Evolutionary conservation across 1,284 basidiomycete genomes (phyloP), one percentile per base, ranked within the genome.

Genomic region (Cryptococcus sp.): DNA sequence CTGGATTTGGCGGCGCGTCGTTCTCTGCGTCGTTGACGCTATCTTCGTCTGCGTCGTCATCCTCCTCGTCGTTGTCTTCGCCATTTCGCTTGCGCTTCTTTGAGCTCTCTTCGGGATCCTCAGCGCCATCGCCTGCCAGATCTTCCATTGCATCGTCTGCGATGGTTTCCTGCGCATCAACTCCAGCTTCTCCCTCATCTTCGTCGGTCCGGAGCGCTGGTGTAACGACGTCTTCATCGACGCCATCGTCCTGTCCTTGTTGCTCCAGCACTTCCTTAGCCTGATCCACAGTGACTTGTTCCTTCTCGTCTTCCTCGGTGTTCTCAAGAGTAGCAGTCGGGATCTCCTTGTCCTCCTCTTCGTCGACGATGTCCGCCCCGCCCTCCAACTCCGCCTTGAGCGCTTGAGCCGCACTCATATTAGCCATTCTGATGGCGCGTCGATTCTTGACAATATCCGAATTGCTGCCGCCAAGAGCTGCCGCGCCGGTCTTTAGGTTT

Each of bases 321-420:
- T 64, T 58, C 19, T 62, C 65, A 5, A 64, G 62, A 0, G 60
- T 61, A 3, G 53, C 62, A 22, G 45, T 47, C 23, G 61, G 66
- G 13, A 65, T 65, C 19, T 54, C 60, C 2, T 56, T 67, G 43
- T 45, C 52, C 60, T 63, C 27, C 25, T 56, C 35, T 60, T 66
- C 55, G 25, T 50, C 46, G 27, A 61, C 43, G 35, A 46, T 38
- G 45, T 51, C 47, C 6, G 53, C 61, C 11, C 35, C 53, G 41
- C 87, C 87, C 60, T 86, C 85, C 64, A 99, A 80, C 79, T 98
- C 91, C 52, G 93, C 93, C 79, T 92, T 94, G 67, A 99, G 83
- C 74, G 88, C 86, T 73, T 97, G 91, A 57, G 93, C 94, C 47
- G 95, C 95, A 79, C 87, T 91, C 84, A 97, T 86, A 74, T 99